These are phyloP conservation scores for Mycena albidolilacea DNA, from an alignment of 768 basidiomycete species.

Conservation along the genomic window DNA sequence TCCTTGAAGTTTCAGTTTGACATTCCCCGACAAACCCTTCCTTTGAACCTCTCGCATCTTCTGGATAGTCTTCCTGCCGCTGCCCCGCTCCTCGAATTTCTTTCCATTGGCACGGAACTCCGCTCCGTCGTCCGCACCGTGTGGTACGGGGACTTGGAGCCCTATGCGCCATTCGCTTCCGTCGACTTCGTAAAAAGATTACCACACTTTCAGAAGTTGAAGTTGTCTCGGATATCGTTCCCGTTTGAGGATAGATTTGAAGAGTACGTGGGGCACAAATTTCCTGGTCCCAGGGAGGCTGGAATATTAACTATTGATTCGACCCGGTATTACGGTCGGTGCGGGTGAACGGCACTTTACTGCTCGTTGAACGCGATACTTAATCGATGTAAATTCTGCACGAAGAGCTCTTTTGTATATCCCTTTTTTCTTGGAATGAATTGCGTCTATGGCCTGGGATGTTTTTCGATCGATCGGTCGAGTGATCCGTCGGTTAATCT, in stretches of 20 bases:
- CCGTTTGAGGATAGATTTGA: background rate
- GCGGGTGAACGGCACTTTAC: too few relatives aligned
- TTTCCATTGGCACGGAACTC: background rate
- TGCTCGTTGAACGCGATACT: too few relatives aligned
- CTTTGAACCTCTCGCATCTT: background rate
- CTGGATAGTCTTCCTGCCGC: background rate
- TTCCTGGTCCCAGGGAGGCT: conserved; percentile 1
- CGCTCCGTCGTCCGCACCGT: background rate
- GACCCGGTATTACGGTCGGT: background rate
- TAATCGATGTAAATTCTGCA: too few relatives aligned
- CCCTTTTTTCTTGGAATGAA: too few relatives aligned
- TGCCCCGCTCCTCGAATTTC: conserved; percentile 4
- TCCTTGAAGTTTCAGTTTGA: background rate
- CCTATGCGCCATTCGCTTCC: background rate
- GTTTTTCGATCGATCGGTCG: too few relatives aligned
- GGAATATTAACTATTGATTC: background rate
- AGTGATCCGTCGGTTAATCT: too few relatives aligned
- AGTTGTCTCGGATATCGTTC: background rate
- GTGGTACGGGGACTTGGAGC: background rate
- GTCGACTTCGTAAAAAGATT: background rate
- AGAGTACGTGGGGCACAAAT: background rate
- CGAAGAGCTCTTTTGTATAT: too few relatives aligned
- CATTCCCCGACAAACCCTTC: background rate
- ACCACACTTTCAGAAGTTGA: background rate
- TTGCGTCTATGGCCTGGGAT: too few relatives aligned